These are phyloP conservation scores for Malania oleifera DNA, from an alignment of 164 flowering plant genomes.

Conservation along the genomic window DNA sequence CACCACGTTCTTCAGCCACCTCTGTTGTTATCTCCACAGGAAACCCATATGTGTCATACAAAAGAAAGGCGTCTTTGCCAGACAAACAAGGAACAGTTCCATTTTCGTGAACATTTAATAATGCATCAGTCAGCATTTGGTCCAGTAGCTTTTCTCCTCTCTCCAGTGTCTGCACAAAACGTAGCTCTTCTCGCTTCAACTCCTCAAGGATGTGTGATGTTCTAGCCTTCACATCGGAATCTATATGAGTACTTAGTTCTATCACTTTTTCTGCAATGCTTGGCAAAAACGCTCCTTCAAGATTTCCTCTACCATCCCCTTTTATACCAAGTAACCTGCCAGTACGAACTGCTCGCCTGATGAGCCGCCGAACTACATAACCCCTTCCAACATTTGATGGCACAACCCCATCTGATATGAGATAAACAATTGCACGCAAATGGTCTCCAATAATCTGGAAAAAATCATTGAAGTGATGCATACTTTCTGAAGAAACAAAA, in stretches of 20 bases:
- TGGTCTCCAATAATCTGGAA: constrained; percentile 86
- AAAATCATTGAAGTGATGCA: constrained; percentile 4
- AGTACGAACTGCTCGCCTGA: constrained; percentile 80
- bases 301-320: constrained; percentile 54
- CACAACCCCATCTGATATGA: constrained; percentile 86
- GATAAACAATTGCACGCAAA: constrained; percentile 86
- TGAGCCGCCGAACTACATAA: constrained; percentile 85
- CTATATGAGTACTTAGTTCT: constrained; percentile 61
- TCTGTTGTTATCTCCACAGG: constrained; percentile 90
- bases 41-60: constrained; percentile 89
- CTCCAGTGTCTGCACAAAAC: constrained; percentile 82
- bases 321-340: constrained; percentile 85
- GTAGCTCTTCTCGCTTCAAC: constrained; percentile 76
- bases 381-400: constrained; percentile 99
- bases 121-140: constrained; percentile 62
- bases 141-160: constrained; percentile 93
- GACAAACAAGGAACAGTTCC: constrained; percentile 54
- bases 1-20: constrained; percentile 81
- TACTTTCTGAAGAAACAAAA: not conserved
- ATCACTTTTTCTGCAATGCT: constrained; percentile 73
- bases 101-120: constrained; percentile 28
- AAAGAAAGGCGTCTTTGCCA: constrained; percentile 85
- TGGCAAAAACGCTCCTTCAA: constrained; percentile 73
- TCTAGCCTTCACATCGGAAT: constrained; percentile 58
- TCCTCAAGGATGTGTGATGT: constrained; percentile 70